phyloP scores from a whole-genome alignment of 2,329 filamentous ascomycete species.

The Seiridium unicorne region DNA sequence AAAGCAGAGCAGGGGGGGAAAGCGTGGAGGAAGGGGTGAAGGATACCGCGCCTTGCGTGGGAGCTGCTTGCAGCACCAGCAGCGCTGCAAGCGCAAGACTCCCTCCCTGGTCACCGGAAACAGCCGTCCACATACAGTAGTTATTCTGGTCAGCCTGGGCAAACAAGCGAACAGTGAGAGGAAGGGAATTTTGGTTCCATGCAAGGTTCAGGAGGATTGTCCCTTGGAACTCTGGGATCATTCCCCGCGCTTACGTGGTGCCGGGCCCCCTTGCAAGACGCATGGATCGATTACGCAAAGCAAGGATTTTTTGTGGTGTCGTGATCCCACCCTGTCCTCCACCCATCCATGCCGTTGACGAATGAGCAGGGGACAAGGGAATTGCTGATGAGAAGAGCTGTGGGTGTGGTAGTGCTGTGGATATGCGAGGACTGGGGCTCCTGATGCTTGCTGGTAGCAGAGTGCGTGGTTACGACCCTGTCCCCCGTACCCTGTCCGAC shows the following conservation, averaged over 20 bases:
- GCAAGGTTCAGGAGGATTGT: slow-evolving; percentile 8
- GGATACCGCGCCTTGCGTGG: background rate
- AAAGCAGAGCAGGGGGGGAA: background rate
- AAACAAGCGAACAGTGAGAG: background rate
- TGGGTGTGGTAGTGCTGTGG: background rate
- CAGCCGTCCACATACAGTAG: background rate
- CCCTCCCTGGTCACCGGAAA: background rate
- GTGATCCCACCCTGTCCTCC: background rate
- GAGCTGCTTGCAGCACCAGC: background rate
- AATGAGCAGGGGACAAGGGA: background rate
- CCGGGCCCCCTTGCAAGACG: background rate
- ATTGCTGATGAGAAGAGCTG: background rate
- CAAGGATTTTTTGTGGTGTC: background rate
- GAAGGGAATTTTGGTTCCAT: background rate
- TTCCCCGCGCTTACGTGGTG: slow-evolving; percentile 10
- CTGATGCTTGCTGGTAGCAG: background rate
- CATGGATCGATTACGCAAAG: background rate
- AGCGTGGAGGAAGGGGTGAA: background rate
- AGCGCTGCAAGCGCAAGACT: background rate
- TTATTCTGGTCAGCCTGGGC: background rate
- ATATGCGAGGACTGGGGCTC: background rate
- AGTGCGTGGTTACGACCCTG: background rate
- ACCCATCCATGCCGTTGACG: background rate
- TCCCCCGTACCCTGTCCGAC: background rate
- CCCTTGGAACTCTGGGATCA: slow-evolving; percentile 5